Base-by-base conservation (phyloP, 2,329 filamentous ascomycete genomes). In the Fusarium devonianum region DNA sequence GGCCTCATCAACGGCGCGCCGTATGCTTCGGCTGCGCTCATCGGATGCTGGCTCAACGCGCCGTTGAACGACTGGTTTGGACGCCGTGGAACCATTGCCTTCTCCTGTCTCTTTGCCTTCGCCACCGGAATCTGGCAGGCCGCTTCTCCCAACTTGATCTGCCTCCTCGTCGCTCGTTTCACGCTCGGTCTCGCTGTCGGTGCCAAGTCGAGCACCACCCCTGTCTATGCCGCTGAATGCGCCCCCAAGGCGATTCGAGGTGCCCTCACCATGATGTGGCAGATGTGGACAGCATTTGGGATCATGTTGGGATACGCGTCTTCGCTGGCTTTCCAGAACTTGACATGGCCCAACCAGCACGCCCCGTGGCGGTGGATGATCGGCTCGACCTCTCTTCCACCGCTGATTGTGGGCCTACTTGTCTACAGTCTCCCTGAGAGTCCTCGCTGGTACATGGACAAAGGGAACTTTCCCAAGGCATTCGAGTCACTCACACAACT, bases 181-280 rank as follows among this genome's bases (percentile, higher is more conserved):
- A 74, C 84, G 11, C 78, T 90, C 48, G 88, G 88, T 1, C 79
- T 90, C 30, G 86, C 83, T 2, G 86, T 89, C 56, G 86, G 86
- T 6, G 78, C 83, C 23, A 88, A 88, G 65, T 81, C 81, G 10
- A 79, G 78, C 5, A 83, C 78, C 1, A 82, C 86, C 0, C 88
- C 89, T 0, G 83, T 92, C 34, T 92, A 89, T 62, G 84, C 86
- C 1, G 87, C 88, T 2, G 88, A 91, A 67, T 87, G 82, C 35
- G 80, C 84, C 0, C 87, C 87, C 0, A 83, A 86, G 2, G 66
- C 75, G 5, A 85, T 90, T 41, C 81, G 87, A 57, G 87, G 88
- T 57, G 88, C 86, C 9, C 75, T 93, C 8, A 88, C 91, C 55
- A 92, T 93, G 89, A 86, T 85, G 61, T 92, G 89, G 88, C 78